Evolutionary conservation across 306 rosid genomes (phyloP).

Genomic region (Cicer bijugum): DNA sequence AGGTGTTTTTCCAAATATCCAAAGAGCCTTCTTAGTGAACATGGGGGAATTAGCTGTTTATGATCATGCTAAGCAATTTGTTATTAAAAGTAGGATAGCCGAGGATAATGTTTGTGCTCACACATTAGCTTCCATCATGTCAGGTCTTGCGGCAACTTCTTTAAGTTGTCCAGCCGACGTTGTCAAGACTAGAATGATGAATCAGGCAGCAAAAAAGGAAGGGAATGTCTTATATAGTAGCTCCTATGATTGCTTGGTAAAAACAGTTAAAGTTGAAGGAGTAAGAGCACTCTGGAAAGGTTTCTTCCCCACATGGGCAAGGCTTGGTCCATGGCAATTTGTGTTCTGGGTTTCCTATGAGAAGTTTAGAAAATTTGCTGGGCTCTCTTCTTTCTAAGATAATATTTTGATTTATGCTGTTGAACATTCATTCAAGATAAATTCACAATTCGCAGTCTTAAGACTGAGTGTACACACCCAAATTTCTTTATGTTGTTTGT

Average conservation of each 20-base stretch:
- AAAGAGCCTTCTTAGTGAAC: conserved; percentile 90
- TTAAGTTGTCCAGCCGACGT: conserved; percentile 95
- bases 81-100: conserved; percentile 60
- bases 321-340: conserved; percentile 96
- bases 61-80: conserved; percentile 78
- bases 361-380: conserved; percentile 76
- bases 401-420: conserved; percentile 25
- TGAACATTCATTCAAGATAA: conserved; percentile 38
- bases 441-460: conserved; percentile 10
- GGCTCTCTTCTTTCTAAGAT: conserved; percentile 73
- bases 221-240: conserved; percentile 59
- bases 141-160: conserved; percentile 76
- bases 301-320: conserved; percentile 91
- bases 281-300: conserved; percentile 87
- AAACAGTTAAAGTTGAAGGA: conserved; percentile 84
- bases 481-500: not conserved
- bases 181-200: conserved; percentile 94
- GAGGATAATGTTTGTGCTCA: conserved; percentile 75
- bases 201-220: conserved; percentile 56
- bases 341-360: conserved; percentile 94
- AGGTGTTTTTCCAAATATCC: conserved; percentile 82
- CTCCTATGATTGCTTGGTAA: conserved; percentile 77
- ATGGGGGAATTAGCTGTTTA: conserved; percentile 92
- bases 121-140: conserved; percentile 76
- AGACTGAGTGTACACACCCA: conserved; percentile 19